phyloP scores from a whole-genome alignment of 1,284 basidiomycete genomes.

The Boletus sp. region DNA sequence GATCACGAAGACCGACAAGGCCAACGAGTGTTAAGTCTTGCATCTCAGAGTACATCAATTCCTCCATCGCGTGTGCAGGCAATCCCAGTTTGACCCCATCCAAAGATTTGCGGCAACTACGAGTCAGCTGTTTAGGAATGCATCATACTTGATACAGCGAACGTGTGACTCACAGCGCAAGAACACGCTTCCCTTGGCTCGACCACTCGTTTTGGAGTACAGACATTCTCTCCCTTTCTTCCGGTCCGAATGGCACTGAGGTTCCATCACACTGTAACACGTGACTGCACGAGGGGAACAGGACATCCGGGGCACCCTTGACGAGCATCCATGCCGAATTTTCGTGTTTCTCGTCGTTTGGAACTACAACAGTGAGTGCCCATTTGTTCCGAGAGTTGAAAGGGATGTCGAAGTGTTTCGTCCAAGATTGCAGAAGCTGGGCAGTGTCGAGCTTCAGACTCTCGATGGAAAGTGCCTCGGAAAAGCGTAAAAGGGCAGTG shows the following conservation, averaged over 20 bases:
- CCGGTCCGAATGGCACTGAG: conserved; percentile 43
- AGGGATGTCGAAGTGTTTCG: conserved; percentile 54
- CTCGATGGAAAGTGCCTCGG: conserved; percentile 48
- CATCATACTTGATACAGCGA: too few relatives aligned
- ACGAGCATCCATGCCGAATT: conserved; percentile 52
- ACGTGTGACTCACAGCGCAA: conserved; percentile 50
- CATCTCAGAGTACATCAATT: conserved; percentile 43
- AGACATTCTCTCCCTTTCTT: too few relatives aligned
- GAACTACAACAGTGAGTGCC: conserved; percentile 57
- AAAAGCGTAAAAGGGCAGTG: conserved; percentile 62
- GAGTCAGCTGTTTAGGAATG: too few relatives aligned
- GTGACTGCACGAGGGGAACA: conserved; percentile 51
- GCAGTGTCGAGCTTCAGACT: conserved; percentile 26
- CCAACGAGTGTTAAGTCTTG: conserved; percentile 59
- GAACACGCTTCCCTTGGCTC: conserved; percentile 62
- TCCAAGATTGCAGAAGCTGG: too few relatives aligned
- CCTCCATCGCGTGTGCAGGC: too few relatives aligned
- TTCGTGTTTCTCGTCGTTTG: too few relatives aligned
- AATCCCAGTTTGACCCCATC: too few relatives aligned
- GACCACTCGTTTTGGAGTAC: conserved; percentile 56
- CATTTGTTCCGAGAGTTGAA: conserved; percentile 74
- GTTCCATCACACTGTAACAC: conserved; percentile 45
- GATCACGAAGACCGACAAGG: conserved; percentile 62
- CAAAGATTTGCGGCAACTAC: too few relatives aligned
- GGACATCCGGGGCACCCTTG: conserved; percentile 65